Evolutionary conservation across 805 yeast genomes (phyloP), one percentile per base, ranked within the genome.

Genomic region (Myxozyma udenii): DNA sequence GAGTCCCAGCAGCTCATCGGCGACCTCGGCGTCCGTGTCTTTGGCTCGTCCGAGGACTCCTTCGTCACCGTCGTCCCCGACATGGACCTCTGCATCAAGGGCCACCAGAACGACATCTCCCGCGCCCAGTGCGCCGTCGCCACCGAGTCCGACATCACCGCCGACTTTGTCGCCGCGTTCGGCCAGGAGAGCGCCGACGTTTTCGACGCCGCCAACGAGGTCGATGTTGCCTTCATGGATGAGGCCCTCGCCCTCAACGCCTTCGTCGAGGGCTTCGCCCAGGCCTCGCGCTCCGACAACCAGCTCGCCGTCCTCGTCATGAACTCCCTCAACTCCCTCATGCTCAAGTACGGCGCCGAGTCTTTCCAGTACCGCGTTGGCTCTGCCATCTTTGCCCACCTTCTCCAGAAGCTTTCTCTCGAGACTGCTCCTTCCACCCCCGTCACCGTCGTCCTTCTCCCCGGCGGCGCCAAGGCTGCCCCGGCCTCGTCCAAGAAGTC

Each of bases 1-100:
- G 60, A 55, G 51, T 30, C 60, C 28, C 60, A 55, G 54, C 60
- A 55, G 54, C 58, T 55, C 37, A 37, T 47, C 43, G 60, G 60
- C 24, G 60, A 55, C 44, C 54, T 55, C 33, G 46, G 49, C 18
- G 58, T 47, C 40, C 60, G 60, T n/a, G 33, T 53, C 35, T 55
- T 50, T 18, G 52, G 47, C 16, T 18, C 40, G 41, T 46, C 52
- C 19, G 47, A 48, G 46, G 58, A 46, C 23, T 28, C 51, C 45
- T 51, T 49, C 46, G 44, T 55, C 50, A 48, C 58, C 32, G 58
- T 53, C 49, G 60, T 55, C 28, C 60, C 60, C 50, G 60, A 55
- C 44, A 44, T 55, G 48, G 60, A 55, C 40, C 51, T 55, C 36
- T 55, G 60, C 49, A 18, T 55, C 23, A 24, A 19, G 24, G 60